These are phyloP conservation scores for Lyophyllum shimeji DNA, from an alignment of 768 basidiomycete species.

Conservation along the genomic window DNA sequence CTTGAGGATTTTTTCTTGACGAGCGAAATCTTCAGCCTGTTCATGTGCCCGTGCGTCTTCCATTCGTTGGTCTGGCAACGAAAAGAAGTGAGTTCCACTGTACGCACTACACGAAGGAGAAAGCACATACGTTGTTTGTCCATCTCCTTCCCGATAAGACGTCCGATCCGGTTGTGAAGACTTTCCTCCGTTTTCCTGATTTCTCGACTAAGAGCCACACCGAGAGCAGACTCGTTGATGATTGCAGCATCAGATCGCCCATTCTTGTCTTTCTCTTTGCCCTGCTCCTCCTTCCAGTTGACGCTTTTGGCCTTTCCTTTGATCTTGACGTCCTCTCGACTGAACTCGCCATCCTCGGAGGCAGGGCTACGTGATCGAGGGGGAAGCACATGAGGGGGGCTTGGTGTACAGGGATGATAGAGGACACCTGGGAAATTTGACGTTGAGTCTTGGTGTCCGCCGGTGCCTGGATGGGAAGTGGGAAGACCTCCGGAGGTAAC, in stretches of 20 bases:
- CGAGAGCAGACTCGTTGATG: slow-evolving; percentile 54
- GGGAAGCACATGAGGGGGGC: slow-evolving; percentile 25
- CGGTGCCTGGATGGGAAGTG: slow-evolving; percentile 25
- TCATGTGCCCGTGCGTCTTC: slow-evolving; percentile 80
- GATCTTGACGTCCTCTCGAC: slow-evolving; percentile 60
- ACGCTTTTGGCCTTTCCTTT: slow-evolving; percentile 66
- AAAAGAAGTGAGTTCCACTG: not conserved
- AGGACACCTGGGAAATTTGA: slow-evolving; percentile 21
- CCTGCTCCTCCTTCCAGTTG: slow-evolving; percentile 47
- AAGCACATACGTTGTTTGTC: slow-evolving; percentile 79
- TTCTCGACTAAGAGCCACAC: slow-evolving; percentile 66
- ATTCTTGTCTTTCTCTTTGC: slow-evolving; percentile 35
- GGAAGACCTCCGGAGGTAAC: slow-evolving; percentile 50
- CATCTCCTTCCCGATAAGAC: slow-evolving; percentile 81
- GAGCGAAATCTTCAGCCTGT: slow-evolving; percentile 76
- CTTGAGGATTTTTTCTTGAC: slow-evolving; percentile 89
- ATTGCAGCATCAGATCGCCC: slow-evolving; percentile 33
- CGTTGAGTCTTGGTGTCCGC: slow-evolving; percentile 24
- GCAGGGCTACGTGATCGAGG: slow-evolving; percentile 65
- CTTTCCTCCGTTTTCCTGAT: slow-evolving; percentile 84
- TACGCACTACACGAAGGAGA: not conserved
- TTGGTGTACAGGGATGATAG: slow-evolving; percentile 17
- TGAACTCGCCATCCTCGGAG: slow-evolving; percentile 70
- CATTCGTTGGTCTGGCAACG: slow-evolving; percentile 68
- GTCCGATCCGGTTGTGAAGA: slow-evolving; percentile 73